Evolutionary conservation across 495 filamentous ascomycete species (phyloP), one percentile per base, ranked within the genome.

Genomic region (Penicillium canescens): DNA sequence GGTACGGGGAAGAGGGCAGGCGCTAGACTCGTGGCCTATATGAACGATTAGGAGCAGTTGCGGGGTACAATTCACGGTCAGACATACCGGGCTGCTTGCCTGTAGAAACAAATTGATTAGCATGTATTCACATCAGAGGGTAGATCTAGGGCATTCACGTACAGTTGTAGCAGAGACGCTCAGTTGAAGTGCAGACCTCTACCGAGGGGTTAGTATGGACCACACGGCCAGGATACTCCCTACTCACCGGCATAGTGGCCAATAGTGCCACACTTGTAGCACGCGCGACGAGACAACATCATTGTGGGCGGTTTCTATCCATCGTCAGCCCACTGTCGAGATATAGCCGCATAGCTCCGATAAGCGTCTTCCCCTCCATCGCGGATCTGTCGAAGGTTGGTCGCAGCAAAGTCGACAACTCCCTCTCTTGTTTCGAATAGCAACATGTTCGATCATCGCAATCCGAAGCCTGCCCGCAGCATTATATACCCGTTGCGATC

Each of bases 111-210:
- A 18, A 36, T 3, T 14, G 42, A 60, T 76, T 63, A 76, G 67
- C 50, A 50, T 23, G 50, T 31, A 31, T 41, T 33, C 6, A 16
- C 3, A 13, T 8, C 13, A 23, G 26, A 60, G 35, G 20, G 47
- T 34, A 43, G 49, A 11, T 51, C 26, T 18, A 38, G 46, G 24
- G 63, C 38, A 36, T 50, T 42, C 50, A 75, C 87, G 69, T 77
- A 92, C 94, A 99, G 80, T 99, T 99, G 78, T 99, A 99, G 86
- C 94, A 99, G 68, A 98, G 88, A 68, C 94, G 87, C 79, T 98
- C 92, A 42, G 92, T 86, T 38, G 92, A 96, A 49, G 92, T 90
- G 85, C 94, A 99, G 57, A 93, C 91, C 82, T 99, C 94, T 85
- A 64, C 13, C 50, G 31, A 39, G 33, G 55, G 20, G 38, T 64